Evolutionary conservation across 129 eudicot species (phyloP), one percentile per base, ranked within the genome.

Genomic region (Flaveria bidentis): DNA sequence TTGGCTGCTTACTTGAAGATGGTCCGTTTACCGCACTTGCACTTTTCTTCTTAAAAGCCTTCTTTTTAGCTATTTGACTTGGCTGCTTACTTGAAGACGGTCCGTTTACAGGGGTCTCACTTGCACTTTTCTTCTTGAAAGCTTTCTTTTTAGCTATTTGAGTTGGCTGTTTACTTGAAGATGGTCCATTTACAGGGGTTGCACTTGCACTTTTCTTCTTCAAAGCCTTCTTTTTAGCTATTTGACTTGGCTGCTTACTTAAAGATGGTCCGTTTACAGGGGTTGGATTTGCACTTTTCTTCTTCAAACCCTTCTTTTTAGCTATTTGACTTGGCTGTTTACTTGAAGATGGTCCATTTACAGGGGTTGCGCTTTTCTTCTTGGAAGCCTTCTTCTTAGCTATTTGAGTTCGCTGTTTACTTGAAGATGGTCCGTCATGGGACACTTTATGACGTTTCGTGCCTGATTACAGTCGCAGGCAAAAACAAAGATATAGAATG

Each of bases 391-490:
- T 61, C 36, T 71, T 64, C 73, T 62, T 76, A 69, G 72, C 65
- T 16, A 18, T 64, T 46, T 47, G 51, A 57, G 67, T 61, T 45
- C 72, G 73, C 23, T 56, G 61, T 36, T 71, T 77, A 33, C 46
- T 73, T 69, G 36, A 50, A 66, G 78, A 77, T 25, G 73, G 63
- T 20, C 23, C 58, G 46, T 41, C 56, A 73, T 69, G 63, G 57
- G 45, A 80, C 58, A 49, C 64, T 72, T 82, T 86, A 79, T 70
- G 84, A 23, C 76, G 81, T 78, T 82, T 90, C 53, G 69, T 26
- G 52, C 83, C 92, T 88, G 28, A 62, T 83, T n/a, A 77, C 13
- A 11, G 10, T 2, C 71, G n/a, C n/a, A 16, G 6, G 26, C 22
- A 74, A 20, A 15, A 56, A 58, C 10, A 36, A n/a, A 58, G 10